Conservation (phyloP, 352 stramenopile genomes). For the Globisporangium nagaii region DNA sequence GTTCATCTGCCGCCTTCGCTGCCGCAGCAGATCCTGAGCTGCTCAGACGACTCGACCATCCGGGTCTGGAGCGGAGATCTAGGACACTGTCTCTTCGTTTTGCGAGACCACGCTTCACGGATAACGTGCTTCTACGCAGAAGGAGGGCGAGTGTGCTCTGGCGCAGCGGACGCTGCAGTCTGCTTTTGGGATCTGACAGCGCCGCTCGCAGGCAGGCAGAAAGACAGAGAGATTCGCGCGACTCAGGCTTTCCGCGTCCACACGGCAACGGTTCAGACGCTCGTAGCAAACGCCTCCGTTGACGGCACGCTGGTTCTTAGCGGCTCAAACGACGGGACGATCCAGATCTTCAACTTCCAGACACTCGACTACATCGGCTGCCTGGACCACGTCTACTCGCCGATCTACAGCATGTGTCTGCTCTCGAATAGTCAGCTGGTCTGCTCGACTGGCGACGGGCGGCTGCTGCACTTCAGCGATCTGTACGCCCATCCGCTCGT, state of each 20-base stretch:
- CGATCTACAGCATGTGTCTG: slow-evolving; percentile 45
- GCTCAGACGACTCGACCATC: slow-evolving; percentile 54
- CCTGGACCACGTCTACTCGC: slow-evolving; percentile 34
- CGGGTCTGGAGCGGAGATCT: slow-evolving; percentile 50
- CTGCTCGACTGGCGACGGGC: slow-evolving; percentile 62
- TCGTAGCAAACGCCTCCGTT: slow-evolving; percentile 12
- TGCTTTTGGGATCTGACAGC: slow-evolving; percentile 48
- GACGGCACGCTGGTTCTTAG: slow-evolving; percentile 34
- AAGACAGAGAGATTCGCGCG: slow-evolving; percentile 11
- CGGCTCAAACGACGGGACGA: slow-evolving; percentile 68
- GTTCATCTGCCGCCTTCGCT: slow-evolving; percentile 25
- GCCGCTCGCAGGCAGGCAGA: not conserved
- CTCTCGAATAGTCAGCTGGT: slow-evolving; percentile 29
- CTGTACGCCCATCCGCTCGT: slow-evolving; percentile 6
- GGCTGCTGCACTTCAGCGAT: slow-evolving; percentile 40
- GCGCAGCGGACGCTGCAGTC: slow-evolving; percentile 46
- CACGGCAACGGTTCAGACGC: slow-evolving; percentile 47
- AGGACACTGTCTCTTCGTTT: slow-evolving; percentile 30
- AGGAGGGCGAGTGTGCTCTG: slow-evolving; percentile 35
- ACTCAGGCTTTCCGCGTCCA: slow-evolving; percentile 35
- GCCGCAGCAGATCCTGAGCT: slow-evolving; percentile 36
- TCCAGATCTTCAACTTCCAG: slow-evolving; percentile 55
- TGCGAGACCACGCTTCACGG: slow-evolving; percentile 37
- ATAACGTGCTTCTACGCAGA: slow-evolving; percentile 42
- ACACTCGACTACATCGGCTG: slow-evolving; percentile 38